phyloP scores from a whole-genome alignment of 129 eudicot species.

The Cynara cardunculus region DNA sequence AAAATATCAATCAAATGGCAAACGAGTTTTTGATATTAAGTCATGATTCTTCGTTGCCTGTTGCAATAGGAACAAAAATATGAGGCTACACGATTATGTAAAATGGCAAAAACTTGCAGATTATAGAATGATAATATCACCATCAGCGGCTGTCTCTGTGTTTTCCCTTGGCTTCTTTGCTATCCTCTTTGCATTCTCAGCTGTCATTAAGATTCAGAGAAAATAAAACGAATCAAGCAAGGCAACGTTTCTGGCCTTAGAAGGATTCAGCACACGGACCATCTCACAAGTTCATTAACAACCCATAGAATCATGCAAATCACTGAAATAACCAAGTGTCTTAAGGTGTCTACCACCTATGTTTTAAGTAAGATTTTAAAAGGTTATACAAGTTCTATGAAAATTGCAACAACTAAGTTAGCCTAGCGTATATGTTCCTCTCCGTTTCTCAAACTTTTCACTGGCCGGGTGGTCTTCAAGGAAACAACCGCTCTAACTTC shows the following conservation, averaged over 20 bases:
- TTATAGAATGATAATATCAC: slow-evolving; percentile 12
- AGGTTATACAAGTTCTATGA: background rate
- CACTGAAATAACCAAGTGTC: too few species aligned
- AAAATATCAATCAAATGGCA: background rate
- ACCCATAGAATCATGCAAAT: too few species aligned
- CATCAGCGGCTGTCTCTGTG: slow-evolving; percentile 18
- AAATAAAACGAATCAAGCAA: background rate
- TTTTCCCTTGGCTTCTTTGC: slow-evolving; percentile 51
- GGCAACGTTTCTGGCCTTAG: background rate
- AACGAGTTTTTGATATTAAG: background rate
- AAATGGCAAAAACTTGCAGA: background rate
- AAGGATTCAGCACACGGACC: too few species aligned
- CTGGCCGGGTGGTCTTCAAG: too few species aligned
- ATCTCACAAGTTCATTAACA: too few species aligned
- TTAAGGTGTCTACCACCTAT: too few species aligned
- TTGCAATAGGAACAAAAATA: background rate
- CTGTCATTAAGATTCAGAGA: slow-evolving; percentile 31
- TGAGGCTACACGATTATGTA: background rate
- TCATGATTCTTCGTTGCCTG: slow-evolving; percentile 42
- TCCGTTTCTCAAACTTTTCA: too few species aligned
- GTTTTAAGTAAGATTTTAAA: background rate
- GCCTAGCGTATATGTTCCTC: too few species aligned
- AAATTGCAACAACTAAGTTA: background rate
- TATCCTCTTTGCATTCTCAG: slow-evolving; percentile 35
- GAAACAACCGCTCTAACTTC: too few species aligned